Evolutionary conservation across 352 stramenopile species (phyloP).

Genomic region (Phytophthora fragariaefolia): DNA sequence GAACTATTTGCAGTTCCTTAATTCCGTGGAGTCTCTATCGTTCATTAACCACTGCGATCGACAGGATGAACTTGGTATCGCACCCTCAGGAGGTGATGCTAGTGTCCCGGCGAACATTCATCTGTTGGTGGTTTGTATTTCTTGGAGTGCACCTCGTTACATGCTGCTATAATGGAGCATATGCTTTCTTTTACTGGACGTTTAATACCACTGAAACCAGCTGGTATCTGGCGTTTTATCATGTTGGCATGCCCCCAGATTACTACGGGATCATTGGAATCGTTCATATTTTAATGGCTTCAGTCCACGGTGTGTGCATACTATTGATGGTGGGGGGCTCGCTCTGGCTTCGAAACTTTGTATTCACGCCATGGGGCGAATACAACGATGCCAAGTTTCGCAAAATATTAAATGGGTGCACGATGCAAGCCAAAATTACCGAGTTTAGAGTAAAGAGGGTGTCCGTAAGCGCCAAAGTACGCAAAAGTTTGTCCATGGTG

Average conservation of each 20-base stretch:
- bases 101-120: background rate
- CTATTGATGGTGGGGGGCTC: conserved; percentile 13
- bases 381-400: background rate
- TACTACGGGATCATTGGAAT: conserved; percentile 2
- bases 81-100: conserved; percentile 1
- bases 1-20: too few species aligned
- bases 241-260: conserved; percentile 9
- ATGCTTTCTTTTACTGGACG: conserved; percentile 4
- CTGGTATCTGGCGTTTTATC: background rate
- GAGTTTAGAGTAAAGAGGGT: background rate
- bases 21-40: too few species aligned
- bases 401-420: background rate
- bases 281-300: conserved; percentile 2
- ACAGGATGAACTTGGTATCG: too few species aligned
- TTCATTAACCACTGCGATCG: too few species aligned
- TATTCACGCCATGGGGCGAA: conserved; percentile 7
- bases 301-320: conserved; percentile 1
- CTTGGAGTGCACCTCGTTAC: conserved; percentile 13
- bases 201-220: background rate
- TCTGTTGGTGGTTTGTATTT: conserved; percentile 13
- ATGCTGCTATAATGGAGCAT: conserved; percentile 11
- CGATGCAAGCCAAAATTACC: background rate
- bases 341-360: background rate
- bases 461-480: background rate
- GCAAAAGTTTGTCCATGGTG: background rate